Conservation (phyloP, 2,329 filamentous ascomycete species). For the Fusarium sp. region DNA sequence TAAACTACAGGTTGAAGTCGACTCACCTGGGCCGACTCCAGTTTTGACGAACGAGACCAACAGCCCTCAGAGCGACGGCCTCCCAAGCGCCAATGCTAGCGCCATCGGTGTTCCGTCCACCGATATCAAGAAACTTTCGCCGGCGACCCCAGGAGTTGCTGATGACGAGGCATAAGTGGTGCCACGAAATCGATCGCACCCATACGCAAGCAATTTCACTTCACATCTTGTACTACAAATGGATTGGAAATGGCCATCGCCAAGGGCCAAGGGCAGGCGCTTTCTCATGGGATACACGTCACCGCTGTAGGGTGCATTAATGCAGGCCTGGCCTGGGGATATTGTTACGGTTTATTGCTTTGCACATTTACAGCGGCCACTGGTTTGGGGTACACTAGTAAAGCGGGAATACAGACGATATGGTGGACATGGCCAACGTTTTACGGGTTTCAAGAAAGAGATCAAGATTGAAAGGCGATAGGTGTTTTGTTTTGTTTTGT, state of each 20-base stretch:
- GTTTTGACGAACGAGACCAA: conserved; percentile 78
- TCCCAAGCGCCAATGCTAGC: conserved; percentile 74
- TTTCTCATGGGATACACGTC: conserved; percentile 43
- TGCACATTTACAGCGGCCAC: conserved; percentile 25
- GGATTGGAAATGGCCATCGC: conserved; percentile 21
- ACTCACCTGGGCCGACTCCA: conserved; percentile 74
- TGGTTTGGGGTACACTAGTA: conserved; percentile 13
- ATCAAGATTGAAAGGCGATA: conserved; percentile 16
- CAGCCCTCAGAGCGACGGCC: conserved; percentile 76
- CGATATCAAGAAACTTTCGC: conserved; percentile 45
- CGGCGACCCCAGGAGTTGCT: conserved; percentile 46
- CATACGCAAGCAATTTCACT: background rate
- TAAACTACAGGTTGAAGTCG: conserved; percentile 61
- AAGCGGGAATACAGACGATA: conserved; percentile 11
- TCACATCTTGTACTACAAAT: conserved; percentile 40
- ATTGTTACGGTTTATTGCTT: conserved; percentile 17
- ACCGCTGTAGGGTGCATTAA: conserved; percentile 40
- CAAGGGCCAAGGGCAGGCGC: conserved; percentile 34
- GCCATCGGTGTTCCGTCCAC: conserved; percentile 60
- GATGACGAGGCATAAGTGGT: conserved; percentile 52
- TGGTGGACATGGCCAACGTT: conserved; percentile 12
- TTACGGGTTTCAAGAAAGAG: background rate
- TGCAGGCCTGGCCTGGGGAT: conserved; percentile 31
- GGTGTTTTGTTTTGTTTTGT: conserved; percentile 34
- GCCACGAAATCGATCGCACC: background rate